A percentile compares a stretch with the other conserved stretches of the same genome.
Conservation (phyloP, 1,139 yeast species). For the Candida pseudoviswanathii region DNA sequence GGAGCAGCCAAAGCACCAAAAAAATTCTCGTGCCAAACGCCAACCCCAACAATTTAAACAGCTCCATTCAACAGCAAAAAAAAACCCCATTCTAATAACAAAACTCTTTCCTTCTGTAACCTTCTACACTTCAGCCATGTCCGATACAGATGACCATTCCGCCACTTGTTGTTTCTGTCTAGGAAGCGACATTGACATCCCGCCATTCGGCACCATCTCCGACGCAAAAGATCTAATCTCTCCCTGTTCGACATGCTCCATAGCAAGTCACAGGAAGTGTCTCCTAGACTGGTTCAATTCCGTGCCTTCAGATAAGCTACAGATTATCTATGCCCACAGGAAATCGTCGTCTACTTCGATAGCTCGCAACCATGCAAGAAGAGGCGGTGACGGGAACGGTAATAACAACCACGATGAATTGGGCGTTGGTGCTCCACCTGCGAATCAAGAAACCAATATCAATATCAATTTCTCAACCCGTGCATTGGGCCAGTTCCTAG, state of each 20-base stretch:
- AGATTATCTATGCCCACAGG: slow-evolving; percentile 22
- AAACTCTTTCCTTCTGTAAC: background rate
- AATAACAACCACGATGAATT: slow-evolving; percentile 11
- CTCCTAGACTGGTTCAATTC: slow-evolving; percentile 48
- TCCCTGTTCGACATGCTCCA: slow-evolving; percentile 46
- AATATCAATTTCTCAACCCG: slow-evolving; percentile 23
- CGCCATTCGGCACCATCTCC: slow-evolving; percentile 41
- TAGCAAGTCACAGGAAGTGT: slow-evolving; percentile 44
- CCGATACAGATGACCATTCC: slow-evolving; percentile 3
- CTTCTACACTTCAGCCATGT: background rate
- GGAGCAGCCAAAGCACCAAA: background rate
- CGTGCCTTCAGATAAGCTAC: slow-evolving; percentile 33
- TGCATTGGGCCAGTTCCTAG: slow-evolving; percentile 23
- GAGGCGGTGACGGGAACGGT: background rate
- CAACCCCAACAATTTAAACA: slow-evolving; percentile 2
- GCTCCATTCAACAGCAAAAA: background rate
- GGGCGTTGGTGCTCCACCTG: slow-evolving; percentile 21
- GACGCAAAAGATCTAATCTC: slow-evolving; percentile 43
- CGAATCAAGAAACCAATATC: slow-evolving; percentile 14
- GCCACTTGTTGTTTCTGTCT: slow-evolving; percentile 42
- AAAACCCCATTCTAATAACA: background rate
- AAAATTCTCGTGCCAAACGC: background rate
- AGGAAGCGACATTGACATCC: slow-evolving; percentile 42
- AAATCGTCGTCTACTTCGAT: slow-evolving; percentile 1
- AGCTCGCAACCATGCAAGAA: slow-evolving; percentile 2